Base-by-base conservation (phyloP, 257 asterid genomes). In the Fraxinus cuspidata region DNA sequence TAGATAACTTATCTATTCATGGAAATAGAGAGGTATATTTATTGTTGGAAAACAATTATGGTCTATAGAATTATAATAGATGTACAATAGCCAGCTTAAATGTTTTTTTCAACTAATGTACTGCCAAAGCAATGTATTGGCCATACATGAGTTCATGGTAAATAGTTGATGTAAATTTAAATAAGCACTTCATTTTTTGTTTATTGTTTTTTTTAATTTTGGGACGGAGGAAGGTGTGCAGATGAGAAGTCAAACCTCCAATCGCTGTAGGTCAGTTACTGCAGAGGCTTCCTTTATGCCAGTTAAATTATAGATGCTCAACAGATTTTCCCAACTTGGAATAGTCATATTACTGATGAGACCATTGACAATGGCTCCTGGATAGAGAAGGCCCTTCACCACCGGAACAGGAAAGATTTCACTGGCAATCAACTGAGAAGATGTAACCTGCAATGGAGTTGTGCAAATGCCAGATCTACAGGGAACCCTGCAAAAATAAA, bases 391-490 rank as follows among this genome's bases (percentile, higher is more conserved):
- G 82, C 85, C 90, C 86, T 96, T 96, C 78, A 96, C 92, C 19
- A 92, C 92, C 2, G 95, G 86, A 82, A 90, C 89, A 49, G 98
- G 99, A 79, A 96, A 86, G 34, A 92, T 84, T 67, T 89, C 97
- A 47, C 96, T 90, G 44, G 97, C 87, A 79, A 96, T 85, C 91
- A 96, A 87, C 86, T 96, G 99, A 16, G 97, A 88, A 56, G 98
- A 86, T 40, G 98, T 92, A 75, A 93, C 94, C 38, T 96, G 97
- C 74, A 93, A 70, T 53, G 99, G 98, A 7, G 99, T 85, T 51
- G 89, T 84, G 83, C 98, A 96, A 84, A 88, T 84, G 76, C 98
- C 99, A 3, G 99, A 89, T 89, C 97, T 88, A 86, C 97, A 96
- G 56, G 95, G 91, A 83, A 96, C 88, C 94, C 98, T 96, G 88